A percentile compares a stretch with the other conserved stretches of the same genome.
Evolutionary conservation across 495 filamentous ascomycete genomes (phyloP).

Genomic region (Delitschia confertaspora): DNA sequence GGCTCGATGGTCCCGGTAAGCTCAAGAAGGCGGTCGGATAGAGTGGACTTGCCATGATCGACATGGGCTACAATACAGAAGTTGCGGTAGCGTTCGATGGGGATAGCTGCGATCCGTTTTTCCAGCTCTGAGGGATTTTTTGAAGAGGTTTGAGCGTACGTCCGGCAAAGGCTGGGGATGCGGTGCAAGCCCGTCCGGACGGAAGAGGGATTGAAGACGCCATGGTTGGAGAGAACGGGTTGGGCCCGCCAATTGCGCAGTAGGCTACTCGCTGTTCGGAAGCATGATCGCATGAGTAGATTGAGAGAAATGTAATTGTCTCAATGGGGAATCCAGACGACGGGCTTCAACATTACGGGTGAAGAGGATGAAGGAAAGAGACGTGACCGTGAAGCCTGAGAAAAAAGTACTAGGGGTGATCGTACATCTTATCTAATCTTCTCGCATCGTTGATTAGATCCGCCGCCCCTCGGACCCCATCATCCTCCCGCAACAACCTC

Average conservation of each 20-base stretch:
- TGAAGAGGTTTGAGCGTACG: constrained; percentile 36
- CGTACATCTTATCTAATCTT: constrained; percentile 16
- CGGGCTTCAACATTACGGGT: no score
- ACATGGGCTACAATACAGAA: constrained; percentile 99
- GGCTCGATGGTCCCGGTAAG: constrained; percentile 86
- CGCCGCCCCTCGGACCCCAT: background rate
- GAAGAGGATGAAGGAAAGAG: no score
- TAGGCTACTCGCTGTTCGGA: constrained; percentile 29
- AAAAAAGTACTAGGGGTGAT: constrained; percentile 5
- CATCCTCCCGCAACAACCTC: no score
- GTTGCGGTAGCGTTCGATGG: constrained; percentile 86
- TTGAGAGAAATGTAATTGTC: background rate
- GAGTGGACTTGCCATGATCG: constrained; percentile 95
- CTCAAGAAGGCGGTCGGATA: constrained; percentile 85
- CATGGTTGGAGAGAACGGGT: constrained; percentile 17
- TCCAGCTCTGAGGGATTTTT: constrained; percentile 54
- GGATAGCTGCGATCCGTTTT: constrained; percentile 73
- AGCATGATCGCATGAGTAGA: constrained; percentile 31
- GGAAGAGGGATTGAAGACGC: constrained; percentile 2
- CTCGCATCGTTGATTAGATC: background rate
- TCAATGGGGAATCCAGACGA: background rate
- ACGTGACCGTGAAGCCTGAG: background rate
- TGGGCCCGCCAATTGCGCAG: constrained; percentile 27
- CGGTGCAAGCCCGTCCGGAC: constrained; percentile 26
- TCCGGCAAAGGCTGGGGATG: constrained; percentile 38